Conservation (phyloP, 345 rosid genomes). For the Eucalyptus curtisii region DNA sequence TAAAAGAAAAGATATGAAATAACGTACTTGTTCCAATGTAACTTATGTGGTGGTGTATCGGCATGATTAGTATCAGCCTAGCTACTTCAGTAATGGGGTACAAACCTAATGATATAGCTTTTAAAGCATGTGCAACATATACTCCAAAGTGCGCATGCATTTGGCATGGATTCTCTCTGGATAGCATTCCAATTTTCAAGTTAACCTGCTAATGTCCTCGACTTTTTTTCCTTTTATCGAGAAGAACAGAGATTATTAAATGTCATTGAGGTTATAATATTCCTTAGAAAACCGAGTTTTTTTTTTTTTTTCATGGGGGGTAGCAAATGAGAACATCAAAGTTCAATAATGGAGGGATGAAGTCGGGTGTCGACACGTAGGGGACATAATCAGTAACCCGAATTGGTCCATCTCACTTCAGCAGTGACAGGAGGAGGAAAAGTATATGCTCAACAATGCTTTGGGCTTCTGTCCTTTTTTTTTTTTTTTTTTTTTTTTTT, state of each 20-base stretch:
- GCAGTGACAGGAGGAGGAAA: constrained; percentile 9
- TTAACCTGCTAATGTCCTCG: background rate
- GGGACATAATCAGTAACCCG: background rate
- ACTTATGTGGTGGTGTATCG: background rate
- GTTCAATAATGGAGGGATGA: background rate
- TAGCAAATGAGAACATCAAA: background rate
- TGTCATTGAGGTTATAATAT: background rate
- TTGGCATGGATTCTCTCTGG: background rate
- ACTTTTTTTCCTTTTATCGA: background rate
- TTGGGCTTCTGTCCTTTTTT: background rate
- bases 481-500: background rate
- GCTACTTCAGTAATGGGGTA: background rate
- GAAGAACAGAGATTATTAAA: background rate
- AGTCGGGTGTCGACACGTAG: constrained; percentile 12
- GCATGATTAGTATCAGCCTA: accelerated
- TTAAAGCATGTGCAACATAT: background rate
- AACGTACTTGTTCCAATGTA: background rate
- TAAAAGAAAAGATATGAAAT: background rate
- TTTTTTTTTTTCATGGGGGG: background rate
- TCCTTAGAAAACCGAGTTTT: background rate
- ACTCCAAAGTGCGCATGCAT: background rate
- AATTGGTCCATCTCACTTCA: background rate
- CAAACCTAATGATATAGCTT: background rate
- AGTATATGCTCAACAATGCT: constrained; percentile 22
- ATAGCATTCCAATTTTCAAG: background rate